Evolutionary conservation across 108 stramenopile genomes (phyloP).

Genomic region (Hondaea fermentalgiana): DNA sequence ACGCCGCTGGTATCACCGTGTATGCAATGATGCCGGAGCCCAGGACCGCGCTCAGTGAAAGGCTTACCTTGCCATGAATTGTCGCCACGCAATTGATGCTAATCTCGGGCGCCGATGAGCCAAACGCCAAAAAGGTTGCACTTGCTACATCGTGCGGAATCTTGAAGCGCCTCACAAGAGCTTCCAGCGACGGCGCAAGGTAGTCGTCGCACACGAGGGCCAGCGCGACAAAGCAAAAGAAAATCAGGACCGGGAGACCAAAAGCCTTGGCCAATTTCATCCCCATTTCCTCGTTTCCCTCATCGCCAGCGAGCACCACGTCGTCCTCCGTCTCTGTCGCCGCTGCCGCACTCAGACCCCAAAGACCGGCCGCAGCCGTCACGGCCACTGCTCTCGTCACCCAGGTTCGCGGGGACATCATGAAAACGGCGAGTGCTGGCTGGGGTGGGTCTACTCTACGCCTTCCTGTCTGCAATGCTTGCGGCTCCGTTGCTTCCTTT

Average conservation of each 20-base stretch:
- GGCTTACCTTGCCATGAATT: not conserved
- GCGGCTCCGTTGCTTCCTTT: too few relatives aligned
- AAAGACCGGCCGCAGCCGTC: too few relatives aligned
- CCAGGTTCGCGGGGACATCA: too few relatives aligned
- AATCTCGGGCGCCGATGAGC: conserved; percentile 13
- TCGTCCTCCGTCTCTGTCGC: too few relatives aligned
- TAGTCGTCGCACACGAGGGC: conserved; percentile 26
- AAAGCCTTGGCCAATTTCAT: not conserved
- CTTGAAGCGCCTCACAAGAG: not conserved
- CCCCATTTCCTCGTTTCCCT: too few relatives aligned
- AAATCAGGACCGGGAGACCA: not conserved
- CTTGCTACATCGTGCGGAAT: not conserved
- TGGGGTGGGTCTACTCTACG: too few relatives aligned
- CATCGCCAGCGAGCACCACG: too few relatives aligned
- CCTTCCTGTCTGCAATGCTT: too few relatives aligned
- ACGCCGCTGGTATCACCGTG: not conserved
- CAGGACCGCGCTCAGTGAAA: conserved; percentile 12
- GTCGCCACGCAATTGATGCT: conserved; percentile 17
- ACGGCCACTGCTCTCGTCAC: too few relatives aligned
- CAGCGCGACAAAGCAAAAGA: conserved; percentile 11
- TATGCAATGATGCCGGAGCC: conserved; percentile 8
- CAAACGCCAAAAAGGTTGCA: not conserved
- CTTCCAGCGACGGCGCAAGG: conserved; percentile 17
- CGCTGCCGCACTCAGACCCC: too few relatives aligned
- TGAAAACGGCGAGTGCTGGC: too few relatives aligned